Evolutionary conservation across 2,329 filamentous ascomycete species (phyloP).

Genomic region (Leptographium radiaticola): DNA sequence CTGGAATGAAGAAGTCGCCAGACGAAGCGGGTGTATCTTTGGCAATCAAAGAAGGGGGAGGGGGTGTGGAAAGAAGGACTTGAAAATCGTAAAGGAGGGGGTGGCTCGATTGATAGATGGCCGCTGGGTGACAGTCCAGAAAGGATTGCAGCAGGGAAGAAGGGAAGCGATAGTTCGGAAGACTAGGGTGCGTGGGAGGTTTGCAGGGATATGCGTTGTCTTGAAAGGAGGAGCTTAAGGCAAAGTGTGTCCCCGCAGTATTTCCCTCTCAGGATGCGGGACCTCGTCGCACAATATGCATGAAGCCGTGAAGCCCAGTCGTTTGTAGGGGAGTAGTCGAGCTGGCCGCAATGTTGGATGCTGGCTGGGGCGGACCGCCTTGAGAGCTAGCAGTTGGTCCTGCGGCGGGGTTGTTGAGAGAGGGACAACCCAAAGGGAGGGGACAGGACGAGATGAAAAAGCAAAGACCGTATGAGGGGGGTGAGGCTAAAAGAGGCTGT

Average conservation of each 20-base stretch:
- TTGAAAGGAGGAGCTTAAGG: not conserved
- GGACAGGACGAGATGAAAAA: too few relatives aligned
- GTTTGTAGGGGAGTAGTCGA: too few relatives aligned
- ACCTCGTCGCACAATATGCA: too few relatives aligned
- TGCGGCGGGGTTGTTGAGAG: not conserved
- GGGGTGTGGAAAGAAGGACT: not conserved
- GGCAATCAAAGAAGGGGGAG: not conserved
- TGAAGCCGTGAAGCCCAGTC: too few relatives aligned
- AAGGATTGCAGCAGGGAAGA: too few relatives aligned
- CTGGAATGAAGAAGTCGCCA: not conserved
- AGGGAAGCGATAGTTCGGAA: too few relatives aligned
- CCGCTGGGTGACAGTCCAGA: not conserved
- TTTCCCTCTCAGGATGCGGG: too few relatives aligned
- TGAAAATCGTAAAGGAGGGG: not conserved
- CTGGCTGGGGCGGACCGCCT: not conserved
- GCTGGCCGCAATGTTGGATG: not conserved
- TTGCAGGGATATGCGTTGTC: too few relatives aligned
- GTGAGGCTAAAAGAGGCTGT: too few relatives aligned
- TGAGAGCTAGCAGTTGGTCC: not conserved
- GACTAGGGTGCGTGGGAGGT: not conserved
- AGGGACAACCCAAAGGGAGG: too few relatives aligned
- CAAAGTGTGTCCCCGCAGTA: not conserved
- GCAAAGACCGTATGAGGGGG: too few relatives aligned
- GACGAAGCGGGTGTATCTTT: not conserved
- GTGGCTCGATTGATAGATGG: not conserved